phyloP scores from a whole-genome alignment of 2,329 filamentous ascomycete genomes.

The Pleoardoris graminearum region DNA sequence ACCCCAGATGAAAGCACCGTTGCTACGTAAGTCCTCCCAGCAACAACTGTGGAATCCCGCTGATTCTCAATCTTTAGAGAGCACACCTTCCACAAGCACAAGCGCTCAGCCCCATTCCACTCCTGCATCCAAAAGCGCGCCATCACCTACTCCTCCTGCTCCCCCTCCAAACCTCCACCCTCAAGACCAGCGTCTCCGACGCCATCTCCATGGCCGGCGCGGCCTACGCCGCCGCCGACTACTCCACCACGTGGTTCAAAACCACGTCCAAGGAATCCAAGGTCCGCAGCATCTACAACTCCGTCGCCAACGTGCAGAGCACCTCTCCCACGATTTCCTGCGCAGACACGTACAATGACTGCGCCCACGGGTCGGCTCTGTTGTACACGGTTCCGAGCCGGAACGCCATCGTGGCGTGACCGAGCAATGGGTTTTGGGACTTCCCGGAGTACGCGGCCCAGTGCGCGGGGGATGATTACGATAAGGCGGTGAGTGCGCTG shows the following conservation, averaged over 20 bases:
- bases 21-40: slow-evolving; percentile 1
- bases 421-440: slow-evolving; percentile 17
- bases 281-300: slow-evolving; percentile 17
- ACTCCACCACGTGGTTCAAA: slow-evolving; percentile 23
- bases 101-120: slow-evolving; percentile 1
- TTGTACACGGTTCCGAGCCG: slow-evolving; percentile 13
- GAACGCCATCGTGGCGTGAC: slow-evolving; percentile 14
- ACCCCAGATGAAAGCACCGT: slow-evolving; percentile 10
- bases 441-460: slow-evolving; percentile 9
- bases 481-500: slow-evolving; percentile 13
- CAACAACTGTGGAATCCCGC: neutral
- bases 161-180: slow-evolving; percentile 15
- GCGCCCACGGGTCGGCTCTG: slow-evolving; percentile 14
- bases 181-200: slow-evolving; percentile 15
- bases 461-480: slow-evolving; percentile 14
- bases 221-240: slow-evolving; percentile 18
- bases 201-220: slow-evolving; percentile 20
- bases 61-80: neutral
- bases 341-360: slow-evolving; percentile 16
- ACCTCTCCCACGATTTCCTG: slow-evolving; percentile 20
- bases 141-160: slow-evolving; percentile 20
- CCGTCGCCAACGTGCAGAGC: slow-evolving; percentile 18
- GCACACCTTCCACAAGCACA: slow-evolving; percentile 18
- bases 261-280: slow-evolving; percentile 17
- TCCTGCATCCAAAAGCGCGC: slow-evolving; percentile 20